A percentile compares a stretch with the other conserved stretches of the same genome.
These are phyloP conservation scores for Diaporthe citri DNA, from an alignment of 2,329 filamentous ascomycete genomes.

Conservation along the genomic window DNA sequence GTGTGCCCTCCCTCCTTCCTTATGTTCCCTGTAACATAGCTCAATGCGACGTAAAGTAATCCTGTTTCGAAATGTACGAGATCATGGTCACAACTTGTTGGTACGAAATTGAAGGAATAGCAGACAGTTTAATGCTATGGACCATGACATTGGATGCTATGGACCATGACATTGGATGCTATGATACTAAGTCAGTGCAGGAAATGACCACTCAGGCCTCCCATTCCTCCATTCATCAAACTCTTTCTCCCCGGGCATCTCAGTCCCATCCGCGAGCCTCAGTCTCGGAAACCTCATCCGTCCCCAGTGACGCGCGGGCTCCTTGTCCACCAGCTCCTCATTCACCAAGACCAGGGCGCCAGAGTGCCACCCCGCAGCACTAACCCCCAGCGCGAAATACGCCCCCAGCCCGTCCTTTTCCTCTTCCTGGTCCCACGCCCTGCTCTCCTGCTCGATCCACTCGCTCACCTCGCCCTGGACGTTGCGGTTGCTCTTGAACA, in stretches of 20 bases:
- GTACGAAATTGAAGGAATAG: background rate
- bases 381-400: background rate
- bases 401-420: background rate
- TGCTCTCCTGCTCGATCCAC: constrained; percentile 23
- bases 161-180: too few species aligned
- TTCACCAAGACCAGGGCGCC: constrained; percentile 2
- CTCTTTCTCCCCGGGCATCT: constrained; percentile 1
- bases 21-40: too few species aligned
- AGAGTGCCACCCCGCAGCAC: constrained; percentile 6
- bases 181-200: background rate
- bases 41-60: too few species aligned
- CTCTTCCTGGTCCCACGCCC: background rate
- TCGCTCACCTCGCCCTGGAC: constrained; percentile 15
- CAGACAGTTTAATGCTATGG: too few species aligned
- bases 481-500: constrained; percentile 3
- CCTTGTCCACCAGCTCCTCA: background rate
- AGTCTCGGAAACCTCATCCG: background rate
- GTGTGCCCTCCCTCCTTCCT: too few species aligned
- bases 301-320: background rate
- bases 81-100: too few species aligned
- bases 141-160: too few species aligned
- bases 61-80: too few species aligned
- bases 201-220: background rate
- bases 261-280: constrained; percentile 1
- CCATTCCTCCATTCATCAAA: constrained; percentile 18